Percentiles rank a stretch among this genome's conserved stretches.
Evolutionary conservation across 306 rosid species (phyloP).

Genomic region (Astragalus glycyphyllos): DNA sequence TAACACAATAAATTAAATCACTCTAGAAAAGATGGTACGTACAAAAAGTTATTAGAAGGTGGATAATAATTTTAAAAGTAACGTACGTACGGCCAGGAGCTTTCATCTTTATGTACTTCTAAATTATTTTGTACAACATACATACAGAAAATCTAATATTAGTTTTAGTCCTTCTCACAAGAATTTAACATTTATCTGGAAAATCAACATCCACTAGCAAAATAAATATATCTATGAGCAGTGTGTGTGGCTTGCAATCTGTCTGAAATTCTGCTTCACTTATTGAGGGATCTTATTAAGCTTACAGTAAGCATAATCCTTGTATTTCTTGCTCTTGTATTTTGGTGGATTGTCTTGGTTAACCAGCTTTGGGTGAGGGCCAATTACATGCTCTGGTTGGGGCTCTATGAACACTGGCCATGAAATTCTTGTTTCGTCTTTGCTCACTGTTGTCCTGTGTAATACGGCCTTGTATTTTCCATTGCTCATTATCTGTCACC

Average conservation of each 20-base stretch:
- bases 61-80: no score
- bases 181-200: neutral
- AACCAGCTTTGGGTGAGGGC: conserved; percentile 61
- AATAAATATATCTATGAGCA: neutral
- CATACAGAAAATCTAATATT: neutral
- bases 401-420: conserved; percentile 88
- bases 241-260: no score
- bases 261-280: neutral
- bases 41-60: neutral
- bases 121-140: neutral
- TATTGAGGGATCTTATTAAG: conserved; percentile 68
- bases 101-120: neutral
- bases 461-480: conserved; percentile 69
- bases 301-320: conserved; percentile 65
- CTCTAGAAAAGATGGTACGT: neutral
- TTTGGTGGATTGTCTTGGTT: conserved; percentile 63
- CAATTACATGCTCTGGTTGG: conserved; percentile 51
- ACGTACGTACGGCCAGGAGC: neutral
- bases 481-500: conserved; percentile 56
- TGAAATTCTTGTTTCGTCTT: conserved; percentile 63
- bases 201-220: neutral
- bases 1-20: neutral
- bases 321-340: conserved; percentile 63
- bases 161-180: neutral
- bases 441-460: conserved; percentile 73